Evolutionary conservation across 768 basidiomycete species (phyloP).

Genomic region (Suillus variegatus): DNA sequence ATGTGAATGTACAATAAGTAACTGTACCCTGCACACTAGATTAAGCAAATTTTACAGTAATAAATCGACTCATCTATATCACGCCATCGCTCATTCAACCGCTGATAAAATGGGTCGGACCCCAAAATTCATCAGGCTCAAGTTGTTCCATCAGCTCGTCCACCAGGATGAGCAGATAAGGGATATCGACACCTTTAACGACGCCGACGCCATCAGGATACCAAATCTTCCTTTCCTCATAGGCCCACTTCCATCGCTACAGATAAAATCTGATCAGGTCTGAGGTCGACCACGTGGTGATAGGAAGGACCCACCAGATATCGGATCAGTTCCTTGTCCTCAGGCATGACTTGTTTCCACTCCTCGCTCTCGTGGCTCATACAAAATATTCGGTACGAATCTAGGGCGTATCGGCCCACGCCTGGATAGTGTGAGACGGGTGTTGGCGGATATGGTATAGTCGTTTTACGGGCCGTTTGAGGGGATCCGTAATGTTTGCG

Average conservation of each 20-base stretch:
- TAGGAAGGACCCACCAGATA: conserved; percentile 52
- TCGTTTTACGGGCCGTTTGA: neutral
- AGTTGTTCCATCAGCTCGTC: conserved; percentile 34
- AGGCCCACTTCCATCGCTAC: conserved; percentile 77
- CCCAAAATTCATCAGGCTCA: conserved; percentile 7
- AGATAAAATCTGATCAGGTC: neutral
- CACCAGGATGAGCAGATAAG: conserved; percentile 43
- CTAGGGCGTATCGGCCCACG: conserved; percentile 69
- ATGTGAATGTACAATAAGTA: neutral
- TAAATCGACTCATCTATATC: neutral
- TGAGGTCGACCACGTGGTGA: neutral
- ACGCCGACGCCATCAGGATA: conserved; percentile 42
- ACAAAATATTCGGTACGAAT: conserved; percentile 77
- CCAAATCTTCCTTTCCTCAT: conserved; percentile 53
- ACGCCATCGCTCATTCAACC: neutral
- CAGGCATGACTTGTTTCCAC: conserved; percentile 65
- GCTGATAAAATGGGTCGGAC: conserved; percentile 3
- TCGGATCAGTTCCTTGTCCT: conserved; percentile 68
- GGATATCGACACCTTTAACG: conserved; percentile 35
- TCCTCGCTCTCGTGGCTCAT: conserved; percentile 31
- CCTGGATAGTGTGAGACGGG: conserved; percentile 63
- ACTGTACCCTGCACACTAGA: neutral
- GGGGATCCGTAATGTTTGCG: neutral
- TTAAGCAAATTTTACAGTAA: neutral
- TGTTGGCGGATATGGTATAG: conserved; percentile 43